These are phyloP conservation scores for Suillus cothurnatus DNA, from an alignment of 768 basidiomycete species.

Conservation along the genomic window DNA sequence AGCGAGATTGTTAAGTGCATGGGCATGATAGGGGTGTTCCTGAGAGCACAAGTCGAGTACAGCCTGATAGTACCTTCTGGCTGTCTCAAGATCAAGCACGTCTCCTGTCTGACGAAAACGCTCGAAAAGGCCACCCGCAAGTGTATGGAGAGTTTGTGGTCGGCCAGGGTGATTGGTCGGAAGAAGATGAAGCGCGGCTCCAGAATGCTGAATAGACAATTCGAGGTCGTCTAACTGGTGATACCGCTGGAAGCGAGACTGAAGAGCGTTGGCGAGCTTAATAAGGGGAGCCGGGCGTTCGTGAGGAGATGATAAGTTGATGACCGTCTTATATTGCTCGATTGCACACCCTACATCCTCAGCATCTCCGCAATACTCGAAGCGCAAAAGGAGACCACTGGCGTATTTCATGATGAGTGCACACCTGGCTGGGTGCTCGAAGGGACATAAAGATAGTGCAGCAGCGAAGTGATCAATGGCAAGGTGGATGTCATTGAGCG, in stretches of 20 bases:
- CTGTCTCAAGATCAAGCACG: constrained; percentile 28
- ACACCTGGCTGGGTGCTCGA: constrained; percentile 16
- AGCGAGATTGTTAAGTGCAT: constrained; percentile 28
- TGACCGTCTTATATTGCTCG: not conserved
- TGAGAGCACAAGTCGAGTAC: constrained; percentile 21
- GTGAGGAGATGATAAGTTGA: not conserved
- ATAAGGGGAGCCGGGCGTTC: not conserved
- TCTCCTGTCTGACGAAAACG: constrained; percentile 22
- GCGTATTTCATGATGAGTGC: constrained; percentile 31
- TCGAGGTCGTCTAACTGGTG: constrained; percentile 22
- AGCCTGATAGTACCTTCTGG: constrained; percentile 26
- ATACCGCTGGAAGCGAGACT: not conserved
- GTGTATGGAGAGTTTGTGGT: constrained; percentile 20
- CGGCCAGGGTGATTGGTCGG: constrained; percentile 19
- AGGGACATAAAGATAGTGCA: constrained; percentile 18
- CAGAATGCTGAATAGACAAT: constrained; percentile 25
- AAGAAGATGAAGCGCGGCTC: constrained; percentile 20
- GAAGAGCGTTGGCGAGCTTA: not conserved
- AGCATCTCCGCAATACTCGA: constrained; percentile 22
- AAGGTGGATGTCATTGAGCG: constrained; percentile 30
- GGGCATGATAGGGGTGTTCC: constrained; percentile 18
- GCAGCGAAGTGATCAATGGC: constrained; percentile 27
- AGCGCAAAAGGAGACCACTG: constrained; percentile 30
- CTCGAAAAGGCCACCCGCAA: constrained; percentile 26
- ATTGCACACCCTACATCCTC: constrained; percentile 27